These are phyloP conservation scores for Dioszegia aurantiaca DNA, from an alignment of 768 basidiomycete species.

Conservation along the genomic window DNA sequence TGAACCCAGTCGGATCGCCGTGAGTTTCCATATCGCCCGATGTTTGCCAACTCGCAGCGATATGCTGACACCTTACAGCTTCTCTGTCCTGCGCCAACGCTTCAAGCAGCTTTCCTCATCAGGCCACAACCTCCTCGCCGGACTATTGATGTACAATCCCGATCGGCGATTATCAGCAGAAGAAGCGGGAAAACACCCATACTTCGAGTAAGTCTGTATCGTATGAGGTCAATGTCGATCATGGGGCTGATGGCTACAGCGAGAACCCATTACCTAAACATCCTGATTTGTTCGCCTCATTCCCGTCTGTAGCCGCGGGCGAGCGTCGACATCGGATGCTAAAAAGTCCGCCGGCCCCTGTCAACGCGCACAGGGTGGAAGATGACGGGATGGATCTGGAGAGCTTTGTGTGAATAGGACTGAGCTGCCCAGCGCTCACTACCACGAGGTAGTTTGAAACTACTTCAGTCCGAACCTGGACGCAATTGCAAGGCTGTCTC, in stretches of 20 bases:
- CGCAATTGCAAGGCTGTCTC: too few species aligned
- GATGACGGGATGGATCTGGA: conserved; percentile 34
- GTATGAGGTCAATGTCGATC: not conserved
- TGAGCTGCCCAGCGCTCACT: too few species aligned
- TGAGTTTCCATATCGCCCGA: conserved; percentile 24
- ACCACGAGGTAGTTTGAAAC: too few species aligned
- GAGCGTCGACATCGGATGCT: conserved; percentile 60
- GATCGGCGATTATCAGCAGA: conserved; percentile 79
- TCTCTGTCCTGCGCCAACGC: conserved; percentile 66
- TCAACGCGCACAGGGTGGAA: conserved; percentile 22
- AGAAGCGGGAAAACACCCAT: conserved; percentile 84
- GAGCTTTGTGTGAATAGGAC: conserved; percentile 34
- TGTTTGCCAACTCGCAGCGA: not conserved
- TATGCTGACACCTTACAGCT: conserved; percentile 36
- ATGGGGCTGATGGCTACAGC: conserved; percentile 54
- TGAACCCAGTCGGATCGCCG: conserved; percentile 56
- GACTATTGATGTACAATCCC: conserved; percentile 84
- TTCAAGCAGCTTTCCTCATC: conserved; percentile 79
- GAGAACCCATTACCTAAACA: conserved; percentile 95
- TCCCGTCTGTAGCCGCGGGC: conserved; percentile 92
- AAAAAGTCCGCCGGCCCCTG: conserved; percentile 39
- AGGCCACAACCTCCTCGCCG: conserved; percentile 79
- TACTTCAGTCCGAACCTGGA: too few species aligned
- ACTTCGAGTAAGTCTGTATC: conserved; percentile 76
- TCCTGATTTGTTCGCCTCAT: conserved; percentile 89